Percentiles rank a stretch among this genome's conserved stretches.
phyloP scores from a whole-genome alignment of 257 asterid genomes.

The Solanum microdontum region DNA sequence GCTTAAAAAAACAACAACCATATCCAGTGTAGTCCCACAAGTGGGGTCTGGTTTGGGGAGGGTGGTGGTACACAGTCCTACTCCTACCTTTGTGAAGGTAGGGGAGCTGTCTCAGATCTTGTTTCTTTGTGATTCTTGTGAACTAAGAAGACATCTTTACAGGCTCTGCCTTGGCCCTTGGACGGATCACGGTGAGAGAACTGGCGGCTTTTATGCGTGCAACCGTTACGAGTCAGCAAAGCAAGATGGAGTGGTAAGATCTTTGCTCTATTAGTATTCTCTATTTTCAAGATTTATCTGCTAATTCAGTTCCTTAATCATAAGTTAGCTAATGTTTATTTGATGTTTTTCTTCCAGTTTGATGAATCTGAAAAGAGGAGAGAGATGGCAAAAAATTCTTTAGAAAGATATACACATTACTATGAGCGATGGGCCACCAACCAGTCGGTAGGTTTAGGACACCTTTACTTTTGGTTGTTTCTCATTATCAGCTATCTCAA shows the following conservation, averaged over 20 bases:
- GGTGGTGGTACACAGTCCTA: not conserved
- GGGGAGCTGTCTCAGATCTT: not conserved
- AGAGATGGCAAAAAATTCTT: constrained; percentile 97
- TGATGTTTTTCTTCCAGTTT: constrained; percentile 36
- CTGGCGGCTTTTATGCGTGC: constrained; percentile 98
- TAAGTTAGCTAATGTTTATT: constrained; percentile 12
- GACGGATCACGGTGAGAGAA: constrained; percentile 95
- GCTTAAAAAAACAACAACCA: not conserved
- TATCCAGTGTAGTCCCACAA: not conserved
- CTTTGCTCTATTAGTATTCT: not conserved
- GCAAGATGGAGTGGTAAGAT: constrained; percentile 86
- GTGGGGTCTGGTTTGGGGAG: not conserved
- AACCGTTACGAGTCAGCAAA: constrained; percentile 94
- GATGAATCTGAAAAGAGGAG: constrained; percentile 89
- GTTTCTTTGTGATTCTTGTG: not conserved
- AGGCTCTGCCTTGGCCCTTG: constrained; percentile 98
- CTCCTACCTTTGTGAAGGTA: not conserved
- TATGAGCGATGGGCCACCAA: constrained; percentile 99
- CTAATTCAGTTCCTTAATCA: not conserved
- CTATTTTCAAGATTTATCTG: not conserved
- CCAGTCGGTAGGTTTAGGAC: constrained; percentile 49
- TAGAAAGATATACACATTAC: constrained; percentile 93
- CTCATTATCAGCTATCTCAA: not conserved
- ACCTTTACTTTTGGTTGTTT: not conserved
- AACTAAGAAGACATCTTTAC: constrained; percentile 21